Base-by-base conservation (phyloP, 768 basidiomycete genomes). In the Coprinellus micaceus region DNA sequence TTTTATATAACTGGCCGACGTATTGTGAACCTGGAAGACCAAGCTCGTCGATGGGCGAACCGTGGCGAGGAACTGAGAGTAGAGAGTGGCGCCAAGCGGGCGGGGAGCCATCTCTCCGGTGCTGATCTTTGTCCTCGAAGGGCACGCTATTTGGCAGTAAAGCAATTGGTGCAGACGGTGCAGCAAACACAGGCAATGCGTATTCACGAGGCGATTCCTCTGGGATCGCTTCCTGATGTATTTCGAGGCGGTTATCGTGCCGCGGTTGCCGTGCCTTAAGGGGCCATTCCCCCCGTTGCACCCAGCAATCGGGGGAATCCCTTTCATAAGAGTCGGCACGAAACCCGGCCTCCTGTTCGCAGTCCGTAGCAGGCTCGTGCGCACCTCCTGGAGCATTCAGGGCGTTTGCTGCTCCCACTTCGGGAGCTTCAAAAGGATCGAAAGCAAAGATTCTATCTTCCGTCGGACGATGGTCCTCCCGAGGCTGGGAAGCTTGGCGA, bases 1-100 rank as follows among this genome's bases (percentile, higher is more conserved):
- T 80, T n/a, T 72, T 67, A 61, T 75, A 83, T 28, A 68, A 54
- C 37, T 64, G 59, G 17, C 60, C 6, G 4, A 56, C 24, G 46
- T 49, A 56, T 26, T 56, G 30, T 1, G 9, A 36, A 21, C 39
- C 46, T 19, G 25, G 30, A 4, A 48, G 19, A 4, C 39, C 47
- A 5, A 26, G 33, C 13, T 33, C 12, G 28, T 29, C 33, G 33
- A 49, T 26, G 12, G n/a, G 28, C 2, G 19, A 29, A 12, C 45
- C 44, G 28, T 47, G n/a, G 36, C 36, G 36, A 37, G 9, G 36
- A 17, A 37, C 36, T 9, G 36, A 37, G 36, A 9, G 36, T 9
- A 15, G 21, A 25, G 9, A 46, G 21, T 22, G 44, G 26, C 13
- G 44, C 21, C 44, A 46, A 25, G 26, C 21, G 44, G 24, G 21